Evolutionary conservation across 257 asterid genomes (phyloP), one percentile per base, ranked within the genome.

Genomic region (Rauvolfia tetraphylla): DNA sequence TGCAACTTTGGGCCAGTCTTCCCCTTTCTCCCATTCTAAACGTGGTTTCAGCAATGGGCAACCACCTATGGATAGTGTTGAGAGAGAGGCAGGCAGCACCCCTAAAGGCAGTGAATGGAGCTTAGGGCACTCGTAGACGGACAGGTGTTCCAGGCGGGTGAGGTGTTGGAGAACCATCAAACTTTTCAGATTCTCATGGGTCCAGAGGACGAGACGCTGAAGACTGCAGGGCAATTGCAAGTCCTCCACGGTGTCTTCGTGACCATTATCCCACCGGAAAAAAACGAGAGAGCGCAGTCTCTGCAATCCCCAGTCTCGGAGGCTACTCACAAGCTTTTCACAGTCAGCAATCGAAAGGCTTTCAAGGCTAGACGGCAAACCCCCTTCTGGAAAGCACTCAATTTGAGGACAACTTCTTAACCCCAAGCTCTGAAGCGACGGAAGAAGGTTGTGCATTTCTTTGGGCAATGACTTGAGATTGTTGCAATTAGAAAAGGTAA

Each of bases 181-280:
- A 0, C 58, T 79, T 73, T 72, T 73, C 70, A 79, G 18, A 53
- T 41, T 79, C 17, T 0, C 3, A 34, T 6, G n/a, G 0, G 6
- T 10, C 39, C 14, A 0, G 22, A 71, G 0, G 0, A 0, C 0
- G 22, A 78, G 73, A 1, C 0, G 0, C n/a, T 1, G 17, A 58
- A 68, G 67, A 1, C 48, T 38, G 58, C 7, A 68, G 54, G 69
- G 70, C 48, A 68, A 23, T 57, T 8, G 23, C 61, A 38, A 68
- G 8, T 53, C 42, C 13, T 27, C 56, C 0, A 2, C 4, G 10
- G 4, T 41, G 17, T 3, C 42, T 0, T 12, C 44, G 8, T 41
- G n/a, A n/a, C n/a, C 3, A 39, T 0, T 25, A 51, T 17, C 14
- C 3, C 36, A 15, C 0, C 0, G 0, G 1, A 41, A 41, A 3